A percentile compares a stretch with the other conserved stretches of the same genome.
phyloP scores from a whole-genome alignment of 129 eudicot species.

The Sambucus nigra region DNA sequence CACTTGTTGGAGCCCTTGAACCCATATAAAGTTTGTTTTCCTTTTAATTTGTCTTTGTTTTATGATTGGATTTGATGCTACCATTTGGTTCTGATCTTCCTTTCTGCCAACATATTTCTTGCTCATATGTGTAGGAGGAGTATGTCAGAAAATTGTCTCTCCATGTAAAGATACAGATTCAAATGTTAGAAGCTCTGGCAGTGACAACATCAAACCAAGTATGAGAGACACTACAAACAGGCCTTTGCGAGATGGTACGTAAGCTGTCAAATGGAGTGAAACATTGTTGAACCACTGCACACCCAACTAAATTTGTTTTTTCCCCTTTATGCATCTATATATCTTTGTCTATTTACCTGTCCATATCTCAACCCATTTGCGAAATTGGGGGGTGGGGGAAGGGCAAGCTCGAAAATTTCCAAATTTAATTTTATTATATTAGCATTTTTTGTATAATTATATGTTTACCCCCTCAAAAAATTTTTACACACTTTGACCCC shows the following conservation, averaged over 20 bases:
- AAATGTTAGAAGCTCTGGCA: conserved; percentile 17
- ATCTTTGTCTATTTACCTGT: too few relatives aligned
- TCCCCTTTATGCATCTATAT: too few relatives aligned
- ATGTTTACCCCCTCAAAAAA: too few relatives aligned
- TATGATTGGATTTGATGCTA: not conserved
- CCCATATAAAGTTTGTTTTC: too few relatives aligned
- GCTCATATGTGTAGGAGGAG: conserved; percentile 24
- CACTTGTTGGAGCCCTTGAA: too few relatives aligned
- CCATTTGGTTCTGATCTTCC: not conserved
- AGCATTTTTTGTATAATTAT: too few relatives aligned
- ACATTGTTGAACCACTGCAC: not conserved
- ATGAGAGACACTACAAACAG: conserved; percentile 17
- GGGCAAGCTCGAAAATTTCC: too few relatives aligned
- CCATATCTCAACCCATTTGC: too few relatives aligned
- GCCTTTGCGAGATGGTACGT: conserved; percentile 64
- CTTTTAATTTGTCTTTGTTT: too few relatives aligned
- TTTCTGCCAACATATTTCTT: not conserved
- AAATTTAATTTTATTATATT: too few relatives aligned
- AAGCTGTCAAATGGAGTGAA: conserved; percentile 15
- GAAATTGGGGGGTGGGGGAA: too few relatives aligned
- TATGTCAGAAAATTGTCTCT: conserved; percentile 20
- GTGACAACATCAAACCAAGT: conserved; percentile 21
- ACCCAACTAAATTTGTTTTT: not conserved
- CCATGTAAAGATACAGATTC: conserved; percentile 20
- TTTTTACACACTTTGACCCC: too few relatives aligned